Conservation (phyloP, 169 alveolate genomes). For the Cryptosporidium parvum region DNA sequence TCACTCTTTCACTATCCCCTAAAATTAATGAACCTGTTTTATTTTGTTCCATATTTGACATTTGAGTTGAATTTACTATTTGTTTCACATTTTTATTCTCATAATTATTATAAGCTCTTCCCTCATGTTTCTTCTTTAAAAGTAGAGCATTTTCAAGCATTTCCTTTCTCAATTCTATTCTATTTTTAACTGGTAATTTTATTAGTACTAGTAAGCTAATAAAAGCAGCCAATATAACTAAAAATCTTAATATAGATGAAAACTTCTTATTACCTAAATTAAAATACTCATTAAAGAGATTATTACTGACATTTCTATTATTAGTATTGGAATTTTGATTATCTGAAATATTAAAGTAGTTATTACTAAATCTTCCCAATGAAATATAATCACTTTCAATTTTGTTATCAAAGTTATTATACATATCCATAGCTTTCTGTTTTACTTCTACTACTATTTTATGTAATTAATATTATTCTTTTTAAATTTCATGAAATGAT, state of each 20-base stretch:
- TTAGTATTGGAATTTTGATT: not conserved
- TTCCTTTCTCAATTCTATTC: slow-evolving; percentile 38
- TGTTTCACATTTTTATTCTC: not conserved
- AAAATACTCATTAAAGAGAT: not conserved
- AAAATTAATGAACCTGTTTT: not conserved
- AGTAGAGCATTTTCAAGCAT: slow-evolving; percentile 16
- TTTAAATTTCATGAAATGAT: not conserved
- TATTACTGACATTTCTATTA: not conserved
- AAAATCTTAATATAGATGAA: not conserved
- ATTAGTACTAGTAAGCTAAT: slow-evolving; percentile 5
- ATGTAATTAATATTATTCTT: not conserved
- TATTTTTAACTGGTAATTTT: slow-evolving; percentile 22
- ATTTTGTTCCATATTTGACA: not conserved
- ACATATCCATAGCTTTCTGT: not conserved
- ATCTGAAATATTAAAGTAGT: slow-evolving; percentile 15
- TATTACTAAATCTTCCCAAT: slow-evolving; percentile 10
- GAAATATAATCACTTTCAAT: slow-evolving; percentile 26
- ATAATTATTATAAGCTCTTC: too few species aligned
- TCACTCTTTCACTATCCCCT: not conserved
- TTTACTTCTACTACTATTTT: not conserved
- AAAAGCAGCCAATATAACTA: slow-evolving; percentile 9
- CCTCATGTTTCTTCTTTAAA: not conserved
- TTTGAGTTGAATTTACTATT: not conserved
- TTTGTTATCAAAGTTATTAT: slow-evolving; percentile 12
- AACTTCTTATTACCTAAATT: not conserved